A percentile compares a stretch with the other conserved stretches of the same genome.
These are phyloP conservation scores for Corylus avellana DNA, from an alignment of 306 rosid species.

Conservation along the genomic window DNA sequence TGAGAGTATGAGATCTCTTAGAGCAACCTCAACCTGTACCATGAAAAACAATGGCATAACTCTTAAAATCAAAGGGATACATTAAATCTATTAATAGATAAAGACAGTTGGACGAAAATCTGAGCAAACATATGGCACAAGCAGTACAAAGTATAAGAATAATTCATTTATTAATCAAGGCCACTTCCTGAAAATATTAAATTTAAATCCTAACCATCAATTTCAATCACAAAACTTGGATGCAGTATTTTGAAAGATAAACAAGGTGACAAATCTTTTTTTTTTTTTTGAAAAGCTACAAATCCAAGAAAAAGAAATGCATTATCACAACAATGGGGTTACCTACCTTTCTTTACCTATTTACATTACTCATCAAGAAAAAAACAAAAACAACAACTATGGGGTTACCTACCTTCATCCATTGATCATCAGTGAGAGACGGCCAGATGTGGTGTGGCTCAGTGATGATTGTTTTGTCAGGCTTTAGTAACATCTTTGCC, in stretches of 20 bases:
- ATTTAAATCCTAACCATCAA: neutral
- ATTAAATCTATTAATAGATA: neutral
- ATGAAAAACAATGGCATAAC: slow-evolving; percentile 9
- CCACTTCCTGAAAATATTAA: neutral
- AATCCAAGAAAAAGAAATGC: neutral
- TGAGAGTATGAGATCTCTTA: slow-evolving; percentile 95
- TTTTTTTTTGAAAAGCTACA: neutral
- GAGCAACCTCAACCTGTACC: slow-evolving; percentile 94
- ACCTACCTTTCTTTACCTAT: slow-evolving; percentile 49
- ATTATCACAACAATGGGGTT: neutral
- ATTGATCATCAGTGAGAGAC: slow-evolving; percentile 91
- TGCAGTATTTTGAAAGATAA: neutral
- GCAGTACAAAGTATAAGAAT: neutral
- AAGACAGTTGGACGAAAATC: neutral
- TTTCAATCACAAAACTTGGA: neutral
- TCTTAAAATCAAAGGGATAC: neutral
- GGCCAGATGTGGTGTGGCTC: slow-evolving; percentile 99
- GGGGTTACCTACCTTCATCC: slow-evolving; percentile 83
- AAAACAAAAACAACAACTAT: neutral
- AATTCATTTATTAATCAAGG: neutral
- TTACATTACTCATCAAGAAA: no score
- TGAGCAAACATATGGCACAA: neutral
- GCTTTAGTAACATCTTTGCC: slow-evolving; percentile 97
- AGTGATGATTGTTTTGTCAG: slow-evolving; percentile 88
- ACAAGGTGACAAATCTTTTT: neutral